Conservation (phyloP, 2,329 filamentous ascomycete species). For the Diaporthe ilicicola region DNA sequence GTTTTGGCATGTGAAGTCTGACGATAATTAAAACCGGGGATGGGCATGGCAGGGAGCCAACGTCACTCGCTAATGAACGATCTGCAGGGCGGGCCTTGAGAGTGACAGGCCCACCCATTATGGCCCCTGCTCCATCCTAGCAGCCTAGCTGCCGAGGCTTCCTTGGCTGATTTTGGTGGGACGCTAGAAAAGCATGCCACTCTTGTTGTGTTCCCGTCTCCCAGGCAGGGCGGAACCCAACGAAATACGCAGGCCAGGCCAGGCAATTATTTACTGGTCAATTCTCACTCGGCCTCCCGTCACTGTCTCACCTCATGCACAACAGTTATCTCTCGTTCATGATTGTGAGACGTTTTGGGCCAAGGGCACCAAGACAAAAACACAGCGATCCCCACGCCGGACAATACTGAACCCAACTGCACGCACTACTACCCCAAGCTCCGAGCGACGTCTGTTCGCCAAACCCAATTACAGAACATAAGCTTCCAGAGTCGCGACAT, state of each 20-base stretch:
- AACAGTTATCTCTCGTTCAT: background rate
- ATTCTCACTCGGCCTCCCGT: background rate
- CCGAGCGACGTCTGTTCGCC: slow-evolving; percentile 9
- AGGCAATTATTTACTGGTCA: slow-evolving; percentile 4
- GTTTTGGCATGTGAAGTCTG: slow-evolving; percentile 28
- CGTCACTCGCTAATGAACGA: slow-evolving; percentile 12
- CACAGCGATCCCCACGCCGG: background rate
- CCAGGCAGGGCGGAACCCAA: background rate
- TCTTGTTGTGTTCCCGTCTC: background rate
- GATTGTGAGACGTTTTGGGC: background rate
- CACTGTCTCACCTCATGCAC: slow-evolving; percentile 1
- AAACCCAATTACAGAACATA: background rate
- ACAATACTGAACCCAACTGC: background rate
- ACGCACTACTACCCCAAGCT: background rate
- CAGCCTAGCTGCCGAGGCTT: slow-evolving; percentile 19
- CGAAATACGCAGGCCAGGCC: background rate
- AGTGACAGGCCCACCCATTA: background rate
- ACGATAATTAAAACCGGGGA: slow-evolving; percentile 26
- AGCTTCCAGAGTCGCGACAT: background rate
- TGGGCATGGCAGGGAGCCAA: background rate
- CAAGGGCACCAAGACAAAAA: background rate
- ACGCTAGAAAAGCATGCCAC: slow-evolving; percentile 25
- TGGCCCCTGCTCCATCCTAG: slow-evolving; percentile 25
- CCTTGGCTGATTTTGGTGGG: slow-evolving; percentile 11
- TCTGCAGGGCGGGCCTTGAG: slow-evolving; percentile 4